Percentiles rank a stretch among this genome's conserved stretches.
Evolutionary conservation across 768 basidiomycete genomes (phyloP).

Genomic region (Russula sp.): DNA sequence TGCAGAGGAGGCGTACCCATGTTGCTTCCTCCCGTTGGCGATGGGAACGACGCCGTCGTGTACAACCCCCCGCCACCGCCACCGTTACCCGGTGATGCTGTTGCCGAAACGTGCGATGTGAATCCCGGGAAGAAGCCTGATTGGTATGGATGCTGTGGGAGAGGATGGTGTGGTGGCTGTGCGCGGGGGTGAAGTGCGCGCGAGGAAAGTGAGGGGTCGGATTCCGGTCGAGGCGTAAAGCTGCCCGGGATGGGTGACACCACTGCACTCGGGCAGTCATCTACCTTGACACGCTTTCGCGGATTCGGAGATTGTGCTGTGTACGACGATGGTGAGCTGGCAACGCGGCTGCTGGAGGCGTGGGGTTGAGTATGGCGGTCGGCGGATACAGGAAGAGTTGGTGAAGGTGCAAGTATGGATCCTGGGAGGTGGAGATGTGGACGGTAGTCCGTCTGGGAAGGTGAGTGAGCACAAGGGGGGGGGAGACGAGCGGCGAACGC

Average conservation of each 20-base stretch:
- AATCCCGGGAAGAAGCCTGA: conserved; percentile 4
- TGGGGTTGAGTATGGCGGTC: conserved; percentile 27
- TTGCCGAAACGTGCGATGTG: conserved; percentile 3
- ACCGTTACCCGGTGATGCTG: background rate
- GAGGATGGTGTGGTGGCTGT: background rate
- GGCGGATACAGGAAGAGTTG: conserved; percentile 29
- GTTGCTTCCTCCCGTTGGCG: conserved; percentile 1
- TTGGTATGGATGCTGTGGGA: conserved; percentile 3
- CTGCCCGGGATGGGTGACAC: conserved; percentile 5
- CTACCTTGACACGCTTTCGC: conserved; percentile 15
- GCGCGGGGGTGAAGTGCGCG: background rate
- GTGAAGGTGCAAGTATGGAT: conserved; percentile 2
- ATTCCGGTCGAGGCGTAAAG: conserved; percentile 9
- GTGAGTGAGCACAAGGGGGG: background rate
- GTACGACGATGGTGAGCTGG: conserved; percentile 11
- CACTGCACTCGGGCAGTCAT: background rate
- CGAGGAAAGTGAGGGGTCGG: background rate
- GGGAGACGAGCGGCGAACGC: conserved; percentile 21
- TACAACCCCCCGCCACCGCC: conserved; percentile 1
- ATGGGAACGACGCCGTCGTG: conserved; percentile 10
- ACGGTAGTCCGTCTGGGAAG: conserved; percentile 26
- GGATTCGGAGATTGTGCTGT: conserved; percentile 15
- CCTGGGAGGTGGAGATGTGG: conserved; percentile 16
- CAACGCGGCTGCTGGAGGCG: conserved; percentile 21
- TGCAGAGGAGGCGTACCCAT: background rate